A percentile compares a stretch with the other conserved stretches of the same genome.
Conservation (phyloP, 2,329 filamentous ascomycete genomes). For the Pyrenophora teres region DNA sequence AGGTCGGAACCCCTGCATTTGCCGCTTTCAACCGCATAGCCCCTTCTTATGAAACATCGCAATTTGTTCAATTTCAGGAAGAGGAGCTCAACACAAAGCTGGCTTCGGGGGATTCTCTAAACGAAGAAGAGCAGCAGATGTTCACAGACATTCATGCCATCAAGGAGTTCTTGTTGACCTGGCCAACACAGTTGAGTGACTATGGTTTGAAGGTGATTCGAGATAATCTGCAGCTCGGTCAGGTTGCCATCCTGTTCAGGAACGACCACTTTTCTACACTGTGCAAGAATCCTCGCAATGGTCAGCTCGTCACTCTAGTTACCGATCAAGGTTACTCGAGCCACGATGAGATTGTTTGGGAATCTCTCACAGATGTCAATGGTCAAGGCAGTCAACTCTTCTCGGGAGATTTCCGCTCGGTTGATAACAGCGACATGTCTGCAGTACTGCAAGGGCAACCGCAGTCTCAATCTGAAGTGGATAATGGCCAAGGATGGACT, state of each 20-base stretch:
- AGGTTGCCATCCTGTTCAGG: constrained; percentile 88
- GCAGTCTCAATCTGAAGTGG: constrained; percentile 34
- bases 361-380: constrained; percentile 85
- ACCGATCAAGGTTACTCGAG: constrained; percentile 89
- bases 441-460: constrained; percentile 29
- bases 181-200: constrained; percentile 84
- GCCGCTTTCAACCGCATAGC: constrained; percentile 74
- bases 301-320: constrained; percentile 79
- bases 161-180: constrained; percentile 77
- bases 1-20: constrained; percentile 66
- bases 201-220: constrained; percentile 78
- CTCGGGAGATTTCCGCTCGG: constrained; percentile 84
- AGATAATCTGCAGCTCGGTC: constrained; percentile 72
- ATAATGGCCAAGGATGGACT: constrained; percentile 59
- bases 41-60: constrained; percentile 86
- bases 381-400: constrained; percentile 83
- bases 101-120: constrained; percentile 63
- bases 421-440: constrained; percentile 61
- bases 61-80: constrained; percentile 84
- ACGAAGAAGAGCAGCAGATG: constrained; percentile 73
- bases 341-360: constrained; percentile 94
- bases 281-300: constrained; percentile 81
- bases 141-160: constrained; percentile 85
- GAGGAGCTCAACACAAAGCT: constrained; percentile 87
- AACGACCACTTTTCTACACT: constrained; percentile 97